Evolutionary conservation across 805 yeast genomes (phyloP).

Genomic region (Millerozyma acaciae): DNA sequence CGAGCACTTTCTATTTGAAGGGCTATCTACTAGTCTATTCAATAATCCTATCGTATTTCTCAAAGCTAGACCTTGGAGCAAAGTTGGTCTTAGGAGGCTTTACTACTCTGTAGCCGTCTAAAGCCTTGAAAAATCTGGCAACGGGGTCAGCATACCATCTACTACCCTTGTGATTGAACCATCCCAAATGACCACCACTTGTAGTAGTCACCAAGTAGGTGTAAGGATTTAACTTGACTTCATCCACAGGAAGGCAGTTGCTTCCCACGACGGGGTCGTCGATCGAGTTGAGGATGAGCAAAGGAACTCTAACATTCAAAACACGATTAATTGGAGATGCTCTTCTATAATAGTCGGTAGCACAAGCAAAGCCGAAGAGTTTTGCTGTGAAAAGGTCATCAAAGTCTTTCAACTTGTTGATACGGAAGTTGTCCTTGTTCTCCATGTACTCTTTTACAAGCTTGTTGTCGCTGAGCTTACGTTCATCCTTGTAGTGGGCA

Average conservation of each 20-base stretch:
- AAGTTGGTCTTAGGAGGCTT: too few relatives aligned
- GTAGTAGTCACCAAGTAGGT: conserved; percentile 54
- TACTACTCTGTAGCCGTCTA: conserved; percentile 22
- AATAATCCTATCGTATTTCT: conserved; percentile 31
- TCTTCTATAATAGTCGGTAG: conserved; percentile 59
- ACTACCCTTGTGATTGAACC: conserved; percentile 31
- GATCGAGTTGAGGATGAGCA: conserved; percentile 52
- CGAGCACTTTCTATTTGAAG: too few relatives aligned
- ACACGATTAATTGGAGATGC: conserved; percentile 61
- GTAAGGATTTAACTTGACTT: conserved; percentile 54
- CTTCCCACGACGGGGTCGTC: conserved; percentile 69
- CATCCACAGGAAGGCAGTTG: conserved; percentile 48
- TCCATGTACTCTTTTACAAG: conserved; percentile 25
- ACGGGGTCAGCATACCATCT: conserved; percentile 41
- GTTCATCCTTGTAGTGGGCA: conserved; percentile 27
- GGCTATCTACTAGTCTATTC: too few relatives aligned
- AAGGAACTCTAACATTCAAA: conserved; percentile 56
- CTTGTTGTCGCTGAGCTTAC: too few relatives aligned
- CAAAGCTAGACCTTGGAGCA: too few relatives aligned
- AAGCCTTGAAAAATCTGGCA: conserved; percentile 28
- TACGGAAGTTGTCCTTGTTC: conserved; percentile 26
- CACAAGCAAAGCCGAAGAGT: conserved; percentile 59
- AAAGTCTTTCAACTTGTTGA: conserved; percentile 48
- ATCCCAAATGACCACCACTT: conserved; percentile 70
- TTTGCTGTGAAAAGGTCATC: conserved; percentile 61